Conservation (phyloP, 177 flowering plant genomes). For the Vitis hybrid region DNA sequence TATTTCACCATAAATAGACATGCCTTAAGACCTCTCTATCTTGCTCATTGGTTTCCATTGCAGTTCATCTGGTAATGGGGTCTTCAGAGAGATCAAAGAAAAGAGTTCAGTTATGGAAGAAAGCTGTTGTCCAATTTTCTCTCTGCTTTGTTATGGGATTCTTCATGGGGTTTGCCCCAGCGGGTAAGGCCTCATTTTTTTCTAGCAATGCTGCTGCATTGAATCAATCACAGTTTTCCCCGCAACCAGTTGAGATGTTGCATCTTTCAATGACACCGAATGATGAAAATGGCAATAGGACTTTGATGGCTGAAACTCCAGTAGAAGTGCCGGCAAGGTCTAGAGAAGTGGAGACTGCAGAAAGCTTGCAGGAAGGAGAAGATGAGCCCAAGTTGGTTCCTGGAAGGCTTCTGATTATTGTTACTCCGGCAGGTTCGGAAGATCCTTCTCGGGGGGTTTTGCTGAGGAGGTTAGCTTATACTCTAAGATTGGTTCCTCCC, state of each 20-base stretch:
- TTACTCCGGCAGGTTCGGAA: conserved; percentile 52
- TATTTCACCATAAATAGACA: neutral
- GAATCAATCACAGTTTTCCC: conserved; percentile 22
- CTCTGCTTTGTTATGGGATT: conserved; percentile 88
- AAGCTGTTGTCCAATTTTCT: conserved; percentile 70
- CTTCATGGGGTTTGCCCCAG: conserved; percentile 87
- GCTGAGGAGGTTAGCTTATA: conserved; percentile 58
- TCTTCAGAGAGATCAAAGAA: conserved; percentile 73
- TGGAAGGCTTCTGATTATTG: conserved; percentile 48
- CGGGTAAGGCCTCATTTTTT: conserved; percentile 38
- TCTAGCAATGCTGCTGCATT: neutral
- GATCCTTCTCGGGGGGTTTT: conserved; percentile 34
- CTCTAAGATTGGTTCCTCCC: conserved; percentile 60
- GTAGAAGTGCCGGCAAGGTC: conserved; percentile 12
- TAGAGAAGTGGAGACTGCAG: conserved; percentile 8
- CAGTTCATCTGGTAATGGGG: conserved; percentile 26
- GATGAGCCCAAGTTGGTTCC: conserved; percentile 18
- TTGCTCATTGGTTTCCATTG: neutral
- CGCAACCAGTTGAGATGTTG: conserved; percentile 26
- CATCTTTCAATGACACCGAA: conserved; percentile 2
- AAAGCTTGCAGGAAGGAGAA: conserved; percentile 9
- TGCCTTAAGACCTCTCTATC: neutral
- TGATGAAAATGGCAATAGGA: conserved; percentile 25
- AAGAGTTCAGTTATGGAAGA: conserved; percentile 80
- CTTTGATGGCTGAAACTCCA: conserved; percentile 33